Evolutionary conservation across 2,329 filamentous ascomycete genomes (phyloP).

Genomic region (Juglanconis oblonga): DNA sequence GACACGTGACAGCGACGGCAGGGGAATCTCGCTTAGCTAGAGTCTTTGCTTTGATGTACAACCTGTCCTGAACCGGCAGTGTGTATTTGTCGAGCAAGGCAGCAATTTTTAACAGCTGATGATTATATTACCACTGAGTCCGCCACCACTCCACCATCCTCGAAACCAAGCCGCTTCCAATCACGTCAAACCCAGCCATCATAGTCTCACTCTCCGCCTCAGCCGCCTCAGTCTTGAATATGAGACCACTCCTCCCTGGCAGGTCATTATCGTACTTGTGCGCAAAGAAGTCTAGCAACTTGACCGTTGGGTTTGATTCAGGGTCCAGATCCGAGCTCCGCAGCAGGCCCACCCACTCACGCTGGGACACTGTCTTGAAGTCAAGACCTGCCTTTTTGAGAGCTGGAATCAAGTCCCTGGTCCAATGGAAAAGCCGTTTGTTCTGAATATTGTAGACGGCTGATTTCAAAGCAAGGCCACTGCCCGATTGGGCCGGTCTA

Average conservation of each 20-base stretch:
- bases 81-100: too few species aligned
- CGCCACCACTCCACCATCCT: slow-evolving; percentile 35
- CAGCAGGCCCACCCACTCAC: slow-evolving; percentile 42
- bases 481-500: slow-evolving; percentile 15
- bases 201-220: slow-evolving; percentile 30
- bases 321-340: slow-evolving; percentile 42
- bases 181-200: slow-evolving; percentile 32
- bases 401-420: slow-evolving; percentile 45
- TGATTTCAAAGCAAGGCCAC: slow-evolving; percentile 12
- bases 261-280: slow-evolving; percentile 42
- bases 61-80: too few species aligned
- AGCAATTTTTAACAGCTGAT: too few species aligned
- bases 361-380: slow-evolving; percentile 41
- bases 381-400: slow-evolving; percentile 40
- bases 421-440: slow-evolving; percentile 47
- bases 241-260: too few species aligned
- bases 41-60: too few species aligned
- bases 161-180: slow-evolving; percentile 34
- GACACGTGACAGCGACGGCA: too few species aligned
- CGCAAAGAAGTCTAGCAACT: slow-evolving; percentile 51
- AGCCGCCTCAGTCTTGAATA: too few species aligned
- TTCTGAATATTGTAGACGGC: slow-evolving; percentile 49
- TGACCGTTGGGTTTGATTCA: slow-evolving; percentile 46
- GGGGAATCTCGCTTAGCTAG: too few species aligned
- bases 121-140: too few species aligned